Percentiles rank a stretch among this genome's conserved stretches.
These are phyloP conservation scores for Komagataella mondaviorum DNA, from an alignment of 805 yeast species.

Conservation along the genomic window DNA sequence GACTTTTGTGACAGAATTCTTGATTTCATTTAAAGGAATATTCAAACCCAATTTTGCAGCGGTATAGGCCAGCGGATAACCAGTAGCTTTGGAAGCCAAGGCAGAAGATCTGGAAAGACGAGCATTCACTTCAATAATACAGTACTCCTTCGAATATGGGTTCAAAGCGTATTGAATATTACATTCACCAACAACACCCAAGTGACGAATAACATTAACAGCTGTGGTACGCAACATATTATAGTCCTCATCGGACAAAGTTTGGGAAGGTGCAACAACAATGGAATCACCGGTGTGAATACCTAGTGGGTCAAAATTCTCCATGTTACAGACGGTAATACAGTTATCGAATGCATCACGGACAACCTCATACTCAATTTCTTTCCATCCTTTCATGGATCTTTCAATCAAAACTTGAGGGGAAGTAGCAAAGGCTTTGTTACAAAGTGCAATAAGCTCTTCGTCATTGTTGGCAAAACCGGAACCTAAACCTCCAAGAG, in stretches of 20 bases:
- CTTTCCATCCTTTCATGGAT: slow-evolving; percentile 99
- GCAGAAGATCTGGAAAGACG: slow-evolving; percentile 98
- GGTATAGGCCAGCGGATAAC: slow-evolving; percentile 94
- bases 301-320: slow-evolving; percentile 96
- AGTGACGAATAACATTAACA: slow-evolving; percentile 89
- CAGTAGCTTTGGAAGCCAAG: slow-evolving; percentile 96
- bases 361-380: slow-evolving; percentile 96
- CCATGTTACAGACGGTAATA: slow-evolving; percentile 99
- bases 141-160: slow-evolving; percentile 87
- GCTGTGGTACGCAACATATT: slow-evolving; percentile 98
- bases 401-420: slow-evolving; percentile 94
- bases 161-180: slow-evolving; percentile 94
- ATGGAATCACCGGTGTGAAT: slow-evolving; percentile 98
- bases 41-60: slow-evolving; percentile 95
- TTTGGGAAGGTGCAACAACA: slow-evolving; percentile 97
- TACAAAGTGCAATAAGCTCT: slow-evolving; percentile 74
- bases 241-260: slow-evolving; percentile 91
- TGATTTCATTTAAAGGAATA: slow-evolving; percentile 82
- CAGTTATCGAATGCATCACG: slow-evolving; percentile 96
- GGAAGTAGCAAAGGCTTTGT: slow-evolving; percentile 85
- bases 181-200: slow-evolving; percentile 99
- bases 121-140: slow-evolving; percentile 96
- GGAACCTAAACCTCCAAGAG: slow-evolving; percentile 95
- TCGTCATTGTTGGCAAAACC: slow-evolving; percentile 88
- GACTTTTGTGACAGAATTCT: slow-evolving; percentile 84